These are phyloP conservation scores for Tuber melanosporum DNA, from an alignment of 495 filamentous ascomycete species.

Conservation along the genomic window DNA sequence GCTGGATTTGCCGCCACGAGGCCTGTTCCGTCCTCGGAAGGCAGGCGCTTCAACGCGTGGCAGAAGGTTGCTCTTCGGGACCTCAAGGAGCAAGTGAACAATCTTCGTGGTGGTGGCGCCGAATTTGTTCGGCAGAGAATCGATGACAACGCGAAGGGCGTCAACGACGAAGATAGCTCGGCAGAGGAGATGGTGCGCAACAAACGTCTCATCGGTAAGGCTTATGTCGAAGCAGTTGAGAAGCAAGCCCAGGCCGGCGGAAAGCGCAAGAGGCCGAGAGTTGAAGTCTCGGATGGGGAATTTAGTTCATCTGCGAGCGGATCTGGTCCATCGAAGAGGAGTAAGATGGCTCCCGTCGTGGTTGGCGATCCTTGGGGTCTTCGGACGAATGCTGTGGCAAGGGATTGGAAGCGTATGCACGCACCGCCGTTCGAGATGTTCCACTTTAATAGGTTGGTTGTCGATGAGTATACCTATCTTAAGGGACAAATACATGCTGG, in stretches of 20 bases:
- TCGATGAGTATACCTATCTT: slow-evolving; percentile 62
- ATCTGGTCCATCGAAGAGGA: slow-evolving; percentile 30
- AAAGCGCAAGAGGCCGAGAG: slow-evolving; percentile 31
- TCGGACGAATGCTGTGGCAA: slow-evolving; percentile 12
- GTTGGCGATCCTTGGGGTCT: slow-evolving; percentile 38
- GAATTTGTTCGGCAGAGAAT: slow-evolving; percentile 31
- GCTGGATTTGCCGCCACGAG: slow-evolving; percentile 51
- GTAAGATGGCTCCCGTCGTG: slow-evolving; percentile 12
- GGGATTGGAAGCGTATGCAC: slow-evolving; percentile 35
- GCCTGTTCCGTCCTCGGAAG: slow-evolving; percentile 44
- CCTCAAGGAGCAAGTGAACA: slow-evolving; percentile 46
- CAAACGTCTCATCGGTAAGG: slow-evolving; percentile 40
- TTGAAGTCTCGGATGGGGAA: slow-evolving; percentile 25
- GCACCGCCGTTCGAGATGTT: slow-evolving; percentile 55
- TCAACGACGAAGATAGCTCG: slow-evolving; percentile 19
- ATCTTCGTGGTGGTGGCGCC: slow-evolving; percentile 27
- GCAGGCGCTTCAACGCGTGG: slow-evolving; percentile 54
- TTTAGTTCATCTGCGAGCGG: slow-evolving; percentile 17
- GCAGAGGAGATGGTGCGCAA: slow-evolving; percentile 37
- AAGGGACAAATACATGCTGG: slow-evolving; percentile 41
- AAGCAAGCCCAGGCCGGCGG: slow-evolving; percentile 23
- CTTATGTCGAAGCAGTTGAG: slow-evolving; percentile 35
- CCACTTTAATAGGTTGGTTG: slow-evolving; percentile 54
- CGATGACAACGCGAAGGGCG: slow-evolving; percentile 22
- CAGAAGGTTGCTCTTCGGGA: slow-evolving; percentile 46